A percentile compares a stretch with the other conserved stretches of the same genome.
Conservation (phyloP, 1,284 basidiomycete genomes). For the Trichosporon asahii region DNA sequence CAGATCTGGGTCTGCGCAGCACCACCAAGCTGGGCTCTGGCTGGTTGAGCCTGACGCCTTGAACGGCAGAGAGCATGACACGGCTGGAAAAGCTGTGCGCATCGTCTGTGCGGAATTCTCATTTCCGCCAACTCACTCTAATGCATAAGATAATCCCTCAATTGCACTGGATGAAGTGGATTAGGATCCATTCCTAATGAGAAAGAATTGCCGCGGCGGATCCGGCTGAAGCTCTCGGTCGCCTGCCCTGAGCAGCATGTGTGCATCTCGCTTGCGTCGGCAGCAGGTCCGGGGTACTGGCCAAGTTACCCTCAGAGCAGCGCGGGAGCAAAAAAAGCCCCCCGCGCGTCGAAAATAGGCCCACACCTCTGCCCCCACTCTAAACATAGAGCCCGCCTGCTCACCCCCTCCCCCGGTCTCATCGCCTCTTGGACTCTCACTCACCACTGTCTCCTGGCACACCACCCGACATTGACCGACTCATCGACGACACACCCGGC, state of each 20-base stretch:
- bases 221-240: neutral
- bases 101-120: neutral
- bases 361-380: neutral
- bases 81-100: neutral
- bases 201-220: neutral
- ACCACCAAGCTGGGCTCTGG: no score
- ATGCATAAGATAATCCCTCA: no score
- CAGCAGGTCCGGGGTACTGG: neutral
- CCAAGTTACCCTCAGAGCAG: neutral
- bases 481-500: neutral
- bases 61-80: neutral
- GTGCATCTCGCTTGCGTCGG: neutral
- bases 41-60: neutral
- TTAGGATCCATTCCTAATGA: neutral
- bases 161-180: no score
- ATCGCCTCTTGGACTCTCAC: neutral
- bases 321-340: constrained; percentile 9
- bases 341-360: constrained; percentile 4
- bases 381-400: constrained; percentile 1
- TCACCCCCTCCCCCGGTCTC: neutral
- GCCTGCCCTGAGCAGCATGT: no score
- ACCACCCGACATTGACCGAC: neutral
- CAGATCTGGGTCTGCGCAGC: neutral
- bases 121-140: neutral
- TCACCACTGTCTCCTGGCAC: neutral